phyloP scores from a whole-genome alignment of 352 stramenopile species.

The Phytophthora brassicae region DNA sequence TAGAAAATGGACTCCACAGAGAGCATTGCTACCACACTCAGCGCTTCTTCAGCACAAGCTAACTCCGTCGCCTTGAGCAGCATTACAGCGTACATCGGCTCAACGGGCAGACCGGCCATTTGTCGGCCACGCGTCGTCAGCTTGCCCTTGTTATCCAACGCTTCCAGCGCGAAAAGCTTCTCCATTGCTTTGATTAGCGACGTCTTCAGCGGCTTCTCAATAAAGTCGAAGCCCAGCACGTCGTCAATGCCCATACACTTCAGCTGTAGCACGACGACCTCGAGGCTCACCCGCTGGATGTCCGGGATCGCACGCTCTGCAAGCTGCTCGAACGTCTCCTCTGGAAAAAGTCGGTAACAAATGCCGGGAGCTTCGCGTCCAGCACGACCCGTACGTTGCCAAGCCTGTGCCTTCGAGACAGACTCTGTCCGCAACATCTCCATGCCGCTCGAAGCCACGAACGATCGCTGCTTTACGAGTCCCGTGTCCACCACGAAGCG shows the following conservation, averaged over 20 bases:
- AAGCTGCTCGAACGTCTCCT: constrained; percentile 86
- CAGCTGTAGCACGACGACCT: constrained; percentile 83
- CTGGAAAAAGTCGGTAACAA: constrained; percentile 83
- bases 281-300: constrained; percentile 86
- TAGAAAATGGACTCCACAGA: constrained; percentile 91
- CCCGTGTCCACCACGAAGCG: constrained; percentile 87
- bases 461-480: constrained; percentile 87
- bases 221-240: constrained; percentile 88
- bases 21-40: constrained; percentile 89
- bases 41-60: constrained; percentile 77
- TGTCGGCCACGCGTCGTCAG: constrained; percentile 75
- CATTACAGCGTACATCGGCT: constrained; percentile 90
- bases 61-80: constrained; percentile 80
- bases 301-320: constrained; percentile 73
- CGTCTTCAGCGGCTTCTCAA: constrained; percentile 80
- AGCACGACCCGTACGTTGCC: constrained; percentile 89
- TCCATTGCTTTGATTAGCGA: constrained; percentile 82
- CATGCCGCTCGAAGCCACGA: constrained; percentile 86
- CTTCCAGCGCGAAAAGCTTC: constrained; percentile 78
- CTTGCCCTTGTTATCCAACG: constrained; percentile 60
- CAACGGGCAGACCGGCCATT: constrained; percentile 86
- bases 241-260: constrained; percentile 88
- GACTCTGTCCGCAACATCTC: constrained; percentile 87
- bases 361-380: constrained; percentile 81
- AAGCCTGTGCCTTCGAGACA: constrained; percentile 90